phyloP scores from a whole-genome alignment of 805 yeast species.

The Cyberlindnera amylophila region DNA sequence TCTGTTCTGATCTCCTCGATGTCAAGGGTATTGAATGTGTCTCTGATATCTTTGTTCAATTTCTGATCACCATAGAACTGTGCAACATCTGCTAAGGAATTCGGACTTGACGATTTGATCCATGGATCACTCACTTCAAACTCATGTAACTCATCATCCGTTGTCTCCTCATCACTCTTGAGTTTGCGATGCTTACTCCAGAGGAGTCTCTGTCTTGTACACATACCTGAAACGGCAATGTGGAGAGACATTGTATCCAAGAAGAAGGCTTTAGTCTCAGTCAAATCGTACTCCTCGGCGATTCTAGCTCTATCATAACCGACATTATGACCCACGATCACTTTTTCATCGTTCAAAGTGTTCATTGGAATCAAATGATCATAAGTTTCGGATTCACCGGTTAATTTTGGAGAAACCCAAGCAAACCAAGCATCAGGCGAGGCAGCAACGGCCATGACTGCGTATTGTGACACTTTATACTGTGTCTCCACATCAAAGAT shows the following conservation, averaged over 20 bases:
- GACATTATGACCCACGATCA: constrained; percentile 87
- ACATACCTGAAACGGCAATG: constrained; percentile 85
- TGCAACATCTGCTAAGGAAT: constrained; percentile 78
- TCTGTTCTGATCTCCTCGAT: constrained; percentile 50
- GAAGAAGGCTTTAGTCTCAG: constrained; percentile 67
- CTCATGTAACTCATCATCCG: constrained; percentile 20
- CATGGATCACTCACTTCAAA: constrained; percentile 69
- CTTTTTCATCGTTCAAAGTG: constrained; percentile 39
- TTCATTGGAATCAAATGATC: constrained; percentile 80
- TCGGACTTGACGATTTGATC: constrained; percentile 72
- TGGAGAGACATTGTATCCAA: constrained; percentile 93
- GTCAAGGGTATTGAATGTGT: constrained; percentile 54
- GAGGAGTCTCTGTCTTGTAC: constrained; percentile 81
- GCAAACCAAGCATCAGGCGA: constrained; percentile 83
- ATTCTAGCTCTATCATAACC: constrained; percentile 88
- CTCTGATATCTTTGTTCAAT: constrained; percentile 65
- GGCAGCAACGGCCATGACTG: constrained; percentile 78
- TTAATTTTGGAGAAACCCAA: constrained; percentile 88
- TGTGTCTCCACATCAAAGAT: constrained; percentile 90
- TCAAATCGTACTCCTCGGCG: constrained; percentile 72
- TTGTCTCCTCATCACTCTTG: constrained; percentile 21
- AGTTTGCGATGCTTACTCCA: constrained; percentile 59
- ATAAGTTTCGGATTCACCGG: constrained; percentile 40
- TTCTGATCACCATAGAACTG: constrained; percentile 67
- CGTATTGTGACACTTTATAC: constrained; percentile 68